Conservation (phyloP, 768 basidiomycete genomes). For the Tricholoma flavovirens region DNA sequence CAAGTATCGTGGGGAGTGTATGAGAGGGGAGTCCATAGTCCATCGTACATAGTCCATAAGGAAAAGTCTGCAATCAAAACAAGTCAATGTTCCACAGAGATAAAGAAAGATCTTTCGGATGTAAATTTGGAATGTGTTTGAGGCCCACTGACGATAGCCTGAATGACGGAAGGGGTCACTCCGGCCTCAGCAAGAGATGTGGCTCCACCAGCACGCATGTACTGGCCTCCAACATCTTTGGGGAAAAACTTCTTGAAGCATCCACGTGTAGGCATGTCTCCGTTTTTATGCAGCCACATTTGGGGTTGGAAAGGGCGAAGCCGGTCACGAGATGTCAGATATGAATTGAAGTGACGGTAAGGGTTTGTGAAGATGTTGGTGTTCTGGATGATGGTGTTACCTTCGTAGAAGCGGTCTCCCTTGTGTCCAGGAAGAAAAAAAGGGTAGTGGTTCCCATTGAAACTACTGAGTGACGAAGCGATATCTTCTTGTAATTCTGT, state of each 20-base stretch:
- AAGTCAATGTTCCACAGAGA: no score
- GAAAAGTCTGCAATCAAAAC: no score
- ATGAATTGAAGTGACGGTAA: neutral
- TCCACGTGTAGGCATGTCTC: neutral
- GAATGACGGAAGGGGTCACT: slow-evolving; percentile 9
- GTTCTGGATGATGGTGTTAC: no score
- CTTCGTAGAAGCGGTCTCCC: no score
- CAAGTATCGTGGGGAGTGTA: no score
- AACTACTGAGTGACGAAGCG: no score
- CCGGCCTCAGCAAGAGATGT: slow-evolving; percentile 10
- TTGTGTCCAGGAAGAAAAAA: no score
- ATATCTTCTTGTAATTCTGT: no score
- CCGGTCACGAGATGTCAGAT: neutral
- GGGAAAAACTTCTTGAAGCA: neutral
- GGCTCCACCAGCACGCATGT: neutral
- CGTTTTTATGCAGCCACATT: neutral
- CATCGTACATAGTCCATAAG: no score
- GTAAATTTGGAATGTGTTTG: slow-evolving; percentile 24
- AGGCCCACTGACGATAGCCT: slow-evolving; percentile 27
- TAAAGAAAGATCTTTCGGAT: slow-evolving; percentile 10
- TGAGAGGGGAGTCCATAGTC: no score
- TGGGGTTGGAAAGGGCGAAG: neutral
- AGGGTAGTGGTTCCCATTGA: no score
- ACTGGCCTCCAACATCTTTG: neutral
- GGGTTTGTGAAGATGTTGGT: neutral